Conservation (phyloP, 176 grass and related monocot species). For the Bolboschoenus planiculmis region DNA sequence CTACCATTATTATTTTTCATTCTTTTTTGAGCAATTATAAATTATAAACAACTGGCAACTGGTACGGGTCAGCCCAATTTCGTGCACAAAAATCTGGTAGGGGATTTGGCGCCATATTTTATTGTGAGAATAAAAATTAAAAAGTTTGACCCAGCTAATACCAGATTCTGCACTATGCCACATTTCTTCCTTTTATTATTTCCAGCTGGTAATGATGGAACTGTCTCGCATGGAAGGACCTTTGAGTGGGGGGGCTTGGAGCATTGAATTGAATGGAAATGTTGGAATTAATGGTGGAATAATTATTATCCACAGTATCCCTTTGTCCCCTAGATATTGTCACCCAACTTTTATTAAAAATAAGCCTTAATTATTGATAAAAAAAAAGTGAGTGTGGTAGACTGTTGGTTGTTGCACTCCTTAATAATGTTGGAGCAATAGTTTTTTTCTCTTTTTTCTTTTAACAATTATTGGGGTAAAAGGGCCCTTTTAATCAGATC, state of each 20-base stretch:
- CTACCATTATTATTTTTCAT: not conserved
- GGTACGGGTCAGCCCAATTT: not conserved
- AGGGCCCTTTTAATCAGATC: not conserved
- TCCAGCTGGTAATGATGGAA: slow-evolving; percentile 21
- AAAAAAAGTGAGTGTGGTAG: not conserved
- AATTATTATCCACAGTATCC: slow-evolving; percentile 6
- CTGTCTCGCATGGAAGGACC: not conserved
- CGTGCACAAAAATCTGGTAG: not conserved
- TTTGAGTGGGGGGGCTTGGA: not conserved
- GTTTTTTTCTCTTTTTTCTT: not conserved
- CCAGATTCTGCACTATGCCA: not conserved
- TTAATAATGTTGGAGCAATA: not conserved
- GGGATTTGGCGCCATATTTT: not conserved
- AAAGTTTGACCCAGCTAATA: not conserved
- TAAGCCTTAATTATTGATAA: slow-evolving; percentile 10
- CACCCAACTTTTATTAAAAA: not conserved
- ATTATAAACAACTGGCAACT: slow-evolving; percentile 3
- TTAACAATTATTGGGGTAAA: not conserved
- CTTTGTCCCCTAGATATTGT: slow-evolving; percentile 8
- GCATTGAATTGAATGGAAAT: not conserved
- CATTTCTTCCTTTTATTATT: not conserved
- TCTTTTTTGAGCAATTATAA: not conserved
- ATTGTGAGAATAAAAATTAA: not conserved
- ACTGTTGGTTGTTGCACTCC: not conserved
- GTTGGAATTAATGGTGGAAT: not conserved